A percentile compares a stretch with the other conserved stretches of the same genome.
Evolutionary conservation across 2,329 filamentous ascomycete species (phyloP).

Genomic region (Raffaelea albimanens): DNA sequence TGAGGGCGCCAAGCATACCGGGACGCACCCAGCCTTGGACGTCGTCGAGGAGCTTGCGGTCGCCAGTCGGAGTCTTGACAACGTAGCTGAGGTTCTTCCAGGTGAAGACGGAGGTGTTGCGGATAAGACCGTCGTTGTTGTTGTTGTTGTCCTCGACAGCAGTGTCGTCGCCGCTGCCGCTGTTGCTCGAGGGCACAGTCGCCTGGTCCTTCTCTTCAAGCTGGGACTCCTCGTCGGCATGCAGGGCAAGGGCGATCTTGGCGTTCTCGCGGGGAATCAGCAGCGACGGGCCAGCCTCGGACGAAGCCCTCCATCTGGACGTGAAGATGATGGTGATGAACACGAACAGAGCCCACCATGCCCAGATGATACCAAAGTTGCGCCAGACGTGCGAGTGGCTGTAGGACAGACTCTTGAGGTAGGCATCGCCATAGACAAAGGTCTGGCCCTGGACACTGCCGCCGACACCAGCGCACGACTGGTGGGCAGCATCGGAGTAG

Average conservation of each 20-base stretch:
- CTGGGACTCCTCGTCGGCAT: conserved; percentile 42
- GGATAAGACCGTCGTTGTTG: conserved; percentile 32
- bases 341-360: conserved; percentile 54
- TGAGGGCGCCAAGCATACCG: conserved; percentile 69
- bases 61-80: conserved; percentile 47
- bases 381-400: conserved; percentile 53
- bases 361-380: conserved; percentile 70
- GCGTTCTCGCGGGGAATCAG: not conserved
- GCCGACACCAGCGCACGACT: conserved; percentile 43
- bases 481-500: conserved; percentile 23
- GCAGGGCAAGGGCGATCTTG: conserved; percentile 40
- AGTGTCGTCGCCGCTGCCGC: conserved; percentile 12
- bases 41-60: conserved; percentile 63
- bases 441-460: conserved; percentile 38
- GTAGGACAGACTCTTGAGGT: conserved; percentile 46
- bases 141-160: conserved; percentile 25
- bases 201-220: conserved; percentile 23
- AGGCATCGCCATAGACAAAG: conserved; percentile 44
- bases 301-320: conserved; percentile 58
- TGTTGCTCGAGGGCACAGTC: conserved; percentile 12
- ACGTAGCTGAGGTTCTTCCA: conserved; percentile 65
- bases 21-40: conserved; percentile 79
- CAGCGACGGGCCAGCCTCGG: conserved; percentile 24
- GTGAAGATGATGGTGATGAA: conserved; percentile 62
- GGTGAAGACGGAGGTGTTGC: conserved; percentile 48